Base-by-base conservation (phyloP, 2,329 filamentous ascomycete genomes). In the Cytospora piceicola region DNA sequence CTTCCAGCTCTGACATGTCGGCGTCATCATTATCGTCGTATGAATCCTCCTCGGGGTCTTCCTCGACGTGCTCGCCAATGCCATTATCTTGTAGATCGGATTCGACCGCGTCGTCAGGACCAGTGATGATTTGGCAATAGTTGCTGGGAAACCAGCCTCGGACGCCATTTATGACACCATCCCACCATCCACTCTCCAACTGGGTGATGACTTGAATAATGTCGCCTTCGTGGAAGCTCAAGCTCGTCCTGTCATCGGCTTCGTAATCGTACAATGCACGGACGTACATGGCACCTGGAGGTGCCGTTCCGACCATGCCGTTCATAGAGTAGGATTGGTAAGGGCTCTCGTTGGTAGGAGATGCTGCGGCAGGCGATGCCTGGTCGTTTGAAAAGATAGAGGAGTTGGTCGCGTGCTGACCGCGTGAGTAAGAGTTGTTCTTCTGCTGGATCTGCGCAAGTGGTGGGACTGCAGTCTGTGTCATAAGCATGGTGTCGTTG, bases 81-180 rank as follows among this genome's bases (percentile, higher is more conserved):
- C 85, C 88, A 56, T 88, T 88, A 17, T 88, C 87, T 62, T 91
- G 89, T 61, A 85, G 83, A 69, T 82, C 81, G 17, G 84, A 80
- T 62, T 92, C 88, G 52, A 86, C 84, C 34, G 90, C 82, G 69
- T 96, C 91, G 71, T 92, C 90, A 59, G 90, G 85, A 72, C 88
- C 89, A 67, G 88, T 86, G 72, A 98, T 90, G 69, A 95, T 88
- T 70, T 93, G 89, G 81, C 95, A 98, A 80, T 99, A 99, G 78
- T 99, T 99, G 83, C 94, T 98, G 46, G 95, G 95, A 77, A 99
- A 99, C 95, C 95, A 99, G 76, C 95, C 95, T 75, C 95, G 90
- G 71, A 97, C 91, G 66, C 94, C 93, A 74, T 97, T 95, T 76
- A 99, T 97, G 64, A 99, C 93, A 58, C 95, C 95, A 80, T 99